phyloP scores from a whole-genome alignment of 2,329 filamentous ascomycete species.

The Colletotrichum destructivum region DNA sequence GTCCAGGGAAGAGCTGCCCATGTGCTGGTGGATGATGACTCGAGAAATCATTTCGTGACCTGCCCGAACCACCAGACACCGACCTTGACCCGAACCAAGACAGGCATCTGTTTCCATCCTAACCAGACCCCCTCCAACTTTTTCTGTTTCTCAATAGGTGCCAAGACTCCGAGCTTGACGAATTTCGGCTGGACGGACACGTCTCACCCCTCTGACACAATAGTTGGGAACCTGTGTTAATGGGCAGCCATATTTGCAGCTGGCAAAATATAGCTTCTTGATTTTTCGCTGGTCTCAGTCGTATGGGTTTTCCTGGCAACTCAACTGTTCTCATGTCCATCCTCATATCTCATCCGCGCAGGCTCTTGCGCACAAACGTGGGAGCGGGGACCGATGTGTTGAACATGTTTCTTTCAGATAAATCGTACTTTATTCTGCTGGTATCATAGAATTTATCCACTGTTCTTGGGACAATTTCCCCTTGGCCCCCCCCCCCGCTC shows the following conservation, averaged over 20 bases:
- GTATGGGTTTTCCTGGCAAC: neutral
- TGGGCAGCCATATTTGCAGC: constrained; percentile 6
- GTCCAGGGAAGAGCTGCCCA: neutral
- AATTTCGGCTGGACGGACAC: neutral
- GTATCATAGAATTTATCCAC: constrained; percentile 32
- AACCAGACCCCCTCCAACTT: neutral
- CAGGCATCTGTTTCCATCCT: neutral
- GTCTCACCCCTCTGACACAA: constrained; percentile 8
- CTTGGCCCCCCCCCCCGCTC: neutral
- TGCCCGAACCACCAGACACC: neutral
- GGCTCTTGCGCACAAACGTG: neutral
- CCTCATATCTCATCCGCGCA: neutral
- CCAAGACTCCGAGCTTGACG: neutral
- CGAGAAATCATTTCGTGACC: neutral
- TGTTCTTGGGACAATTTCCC: constrained; percentile 25
- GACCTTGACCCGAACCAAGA: neutral
- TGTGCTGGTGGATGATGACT: neutral
- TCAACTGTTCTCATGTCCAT: neutral
- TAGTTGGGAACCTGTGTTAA: neutral
- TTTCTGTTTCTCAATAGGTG: neutral
- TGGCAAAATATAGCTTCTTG: constrained; percentile 19
- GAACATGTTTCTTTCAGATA: constrained; percentile 25
- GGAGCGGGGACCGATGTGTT: constrained; percentile 1
- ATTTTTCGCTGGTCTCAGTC: constrained; percentile 24
- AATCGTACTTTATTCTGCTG: constrained; percentile 40